Conservation (phyloP, 2,329 filamentous ascomycete genomes). For the Elsinoe australis region DNA sequence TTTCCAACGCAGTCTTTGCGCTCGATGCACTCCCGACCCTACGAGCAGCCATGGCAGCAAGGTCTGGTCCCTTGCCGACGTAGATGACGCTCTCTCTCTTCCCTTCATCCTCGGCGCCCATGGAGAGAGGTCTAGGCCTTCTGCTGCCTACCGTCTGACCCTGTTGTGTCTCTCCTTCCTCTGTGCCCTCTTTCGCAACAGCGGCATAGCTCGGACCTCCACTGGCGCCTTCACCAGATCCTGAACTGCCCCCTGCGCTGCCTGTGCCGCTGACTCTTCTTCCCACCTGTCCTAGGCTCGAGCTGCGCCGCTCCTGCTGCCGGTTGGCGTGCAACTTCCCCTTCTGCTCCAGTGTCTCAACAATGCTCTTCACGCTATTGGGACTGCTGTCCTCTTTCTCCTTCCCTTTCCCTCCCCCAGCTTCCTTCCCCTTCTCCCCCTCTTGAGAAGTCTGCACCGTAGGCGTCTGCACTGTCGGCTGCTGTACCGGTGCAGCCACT, state of each 20-base stretch:
- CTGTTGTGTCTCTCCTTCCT: not conserved
- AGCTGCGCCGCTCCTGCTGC: conserved; percentile 8
- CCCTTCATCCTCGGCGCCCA: not conserved
- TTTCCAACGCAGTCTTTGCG: not conserved
- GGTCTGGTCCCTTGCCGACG: conserved; percentile 5
- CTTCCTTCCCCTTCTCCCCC: no score
- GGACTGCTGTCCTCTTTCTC: conserved; percentile 15
- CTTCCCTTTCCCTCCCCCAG: conserved; percentile 1
- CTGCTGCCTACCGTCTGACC: conserved; percentile 3
- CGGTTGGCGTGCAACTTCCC: conserved; percentile 5
- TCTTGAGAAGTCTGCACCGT: no score
- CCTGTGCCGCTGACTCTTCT: not conserved
- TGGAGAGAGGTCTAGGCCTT: not conserved
- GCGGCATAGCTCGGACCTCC: not conserved
- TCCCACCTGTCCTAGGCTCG: not conserved
- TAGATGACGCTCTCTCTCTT: conserved; percentile 14
- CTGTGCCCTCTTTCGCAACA: not conserved
- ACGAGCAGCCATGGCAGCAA: not conserved
- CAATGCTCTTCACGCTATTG: conserved; percentile 16
- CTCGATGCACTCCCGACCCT: not conserved
- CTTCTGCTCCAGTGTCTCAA: conserved; percentile 14
- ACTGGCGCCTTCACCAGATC: not conserved
- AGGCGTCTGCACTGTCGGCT: not conserved
- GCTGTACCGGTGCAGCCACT: not conserved
- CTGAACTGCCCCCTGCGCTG: not conserved